phyloP scores from a whole-genome alignment of 129 eudicot genomes.

The Chrysanthemum seticuspe region DNA sequence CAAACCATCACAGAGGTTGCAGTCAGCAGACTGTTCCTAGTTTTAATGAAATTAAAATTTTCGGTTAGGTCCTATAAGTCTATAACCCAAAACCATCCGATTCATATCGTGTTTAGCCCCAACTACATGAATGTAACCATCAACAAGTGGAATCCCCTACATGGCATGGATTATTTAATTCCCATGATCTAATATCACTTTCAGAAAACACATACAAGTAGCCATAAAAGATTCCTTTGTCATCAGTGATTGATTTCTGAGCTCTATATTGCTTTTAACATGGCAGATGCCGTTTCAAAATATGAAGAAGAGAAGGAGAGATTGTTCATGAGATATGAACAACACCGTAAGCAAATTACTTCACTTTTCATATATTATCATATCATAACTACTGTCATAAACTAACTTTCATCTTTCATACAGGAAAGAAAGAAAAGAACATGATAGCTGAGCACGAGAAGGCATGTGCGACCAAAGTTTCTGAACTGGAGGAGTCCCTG shows the following conservation, averaged over 20 bases:
- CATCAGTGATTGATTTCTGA: neutral
- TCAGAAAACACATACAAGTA: too few relatives aligned
- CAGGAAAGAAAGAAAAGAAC: constrained; percentile 95
- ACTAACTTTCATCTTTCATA: constrained; percentile 17
- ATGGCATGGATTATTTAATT: too few relatives aligned
- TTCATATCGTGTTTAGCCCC: too few relatives aligned
- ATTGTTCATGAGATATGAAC: constrained; percentile 72
- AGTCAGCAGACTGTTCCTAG: too few relatives aligned
- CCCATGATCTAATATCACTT: too few relatives aligned
- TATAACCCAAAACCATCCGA: too few relatives aligned
- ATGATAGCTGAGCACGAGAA: constrained; percentile 75
- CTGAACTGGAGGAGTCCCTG: constrained; percentile 80
- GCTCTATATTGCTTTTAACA: constrained; percentile 14
- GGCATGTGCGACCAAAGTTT: constrained; percentile 55
- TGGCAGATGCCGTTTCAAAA: constrained; percentile 67
- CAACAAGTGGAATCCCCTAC: too few relatives aligned
- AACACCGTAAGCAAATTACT: constrained; percentile 64
- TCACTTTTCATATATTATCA: neutral
- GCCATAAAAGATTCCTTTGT: neutral
- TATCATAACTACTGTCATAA: neutral
- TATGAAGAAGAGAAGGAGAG: constrained; percentile 89
- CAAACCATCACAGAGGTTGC: too few relatives aligned
- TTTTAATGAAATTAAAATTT: too few relatives aligned
- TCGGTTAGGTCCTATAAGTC: too few relatives aligned
- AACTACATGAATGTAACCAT: too few relatives aligned